Evolutionary conservation across 805 yeast species (phyloP).

Genomic region (Lachancea dasiensis): DNA sequence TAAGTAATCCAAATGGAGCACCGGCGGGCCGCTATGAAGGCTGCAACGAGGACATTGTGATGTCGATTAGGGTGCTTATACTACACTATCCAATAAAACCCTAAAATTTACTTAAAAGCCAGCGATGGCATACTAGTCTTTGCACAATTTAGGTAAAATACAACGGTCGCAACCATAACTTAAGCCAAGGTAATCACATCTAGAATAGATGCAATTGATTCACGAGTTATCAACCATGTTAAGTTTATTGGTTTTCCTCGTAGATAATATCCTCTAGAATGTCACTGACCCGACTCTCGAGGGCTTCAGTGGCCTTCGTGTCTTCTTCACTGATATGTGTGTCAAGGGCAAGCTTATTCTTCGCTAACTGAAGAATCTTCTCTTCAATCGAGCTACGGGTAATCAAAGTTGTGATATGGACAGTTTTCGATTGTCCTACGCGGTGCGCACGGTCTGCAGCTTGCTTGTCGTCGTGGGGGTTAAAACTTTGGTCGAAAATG

Average conservation of each 20-base stretch:
- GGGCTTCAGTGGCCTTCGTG: constrained; percentile 32
- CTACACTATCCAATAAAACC: no score
- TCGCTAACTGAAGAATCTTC: constrained; percentile 77
- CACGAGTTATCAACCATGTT: not conserved
- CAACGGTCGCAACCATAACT: no score
- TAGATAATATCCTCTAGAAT: constrained; percentile 37
- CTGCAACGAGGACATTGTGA: no score
- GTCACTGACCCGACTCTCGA: constrained; percentile 49
- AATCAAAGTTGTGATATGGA: constrained; percentile 69
- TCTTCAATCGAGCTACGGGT: constrained; percentile 79
- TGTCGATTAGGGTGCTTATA: no score
- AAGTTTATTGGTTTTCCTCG: constrained; percentile 17
- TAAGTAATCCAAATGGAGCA: not conserved
- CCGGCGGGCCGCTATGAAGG: no score
- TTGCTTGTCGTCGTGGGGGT: constrained; percentile 97
- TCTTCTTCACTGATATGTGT: constrained; percentile 41
- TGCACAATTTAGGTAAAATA: no score
- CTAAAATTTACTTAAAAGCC: no score
- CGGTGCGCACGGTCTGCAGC: constrained; percentile 99
- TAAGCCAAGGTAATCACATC: no score
- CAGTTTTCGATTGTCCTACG: constrained; percentile 88
- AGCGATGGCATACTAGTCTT: no score
- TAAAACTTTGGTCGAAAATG: constrained; percentile 89
- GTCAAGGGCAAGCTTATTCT: constrained; percentile 86
- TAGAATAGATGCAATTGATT: no score